Base-by-base conservation (phyloP, 768 basidiomycete genomes). In the Inosperma sp. region DNA sequence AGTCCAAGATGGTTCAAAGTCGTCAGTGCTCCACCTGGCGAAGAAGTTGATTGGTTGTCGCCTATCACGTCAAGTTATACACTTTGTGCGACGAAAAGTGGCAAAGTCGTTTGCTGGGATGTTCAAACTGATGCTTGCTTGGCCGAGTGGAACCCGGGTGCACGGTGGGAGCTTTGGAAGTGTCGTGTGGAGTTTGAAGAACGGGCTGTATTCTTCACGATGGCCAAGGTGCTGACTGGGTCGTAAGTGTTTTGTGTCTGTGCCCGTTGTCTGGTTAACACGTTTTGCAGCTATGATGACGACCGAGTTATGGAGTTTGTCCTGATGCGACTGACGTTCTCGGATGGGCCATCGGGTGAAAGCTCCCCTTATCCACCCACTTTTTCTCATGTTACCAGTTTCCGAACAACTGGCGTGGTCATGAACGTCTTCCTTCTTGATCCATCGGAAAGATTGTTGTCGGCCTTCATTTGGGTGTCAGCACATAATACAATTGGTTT, bases 391-490 rank as follows among this genome's bases (percentile, higher is more conserved):
- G 74, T 85, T n/a, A 78, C 82, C 14, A 72, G 75, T 9, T 87
- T 86, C 58, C 76, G 76, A 55, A 84, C 81, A 0, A 72, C 74
- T 0, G 85, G 85, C 3, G 77, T 82, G 10, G 84, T 87, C 10
- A 86, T 87, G 83, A 86, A 86, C 56, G 80, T 88, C 21, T 88
- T 87, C 60, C 71, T 88, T 19, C 74, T 88, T 23, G 85, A 87
- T 57, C 83, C 84, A 0, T 71, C 76, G 4, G 72, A 74, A 37
- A 69, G 81, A 34, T 65, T 87, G 16, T 60, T 86, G 35, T 81
- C 81, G 8, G 84, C 83, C 4, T 87, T 86, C 54, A 77, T 87
- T n/a, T 86, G 81, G 80, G 72, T 82, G 4, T 70, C 80, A 14
- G 69, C 67, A 16, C 65, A 75, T 7, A 79, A 78, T 52, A 77